phyloP scores from a whole-genome alignment of 2,329 filamentous ascomycete species.

The Clonostachys chloroleuca region DNA sequence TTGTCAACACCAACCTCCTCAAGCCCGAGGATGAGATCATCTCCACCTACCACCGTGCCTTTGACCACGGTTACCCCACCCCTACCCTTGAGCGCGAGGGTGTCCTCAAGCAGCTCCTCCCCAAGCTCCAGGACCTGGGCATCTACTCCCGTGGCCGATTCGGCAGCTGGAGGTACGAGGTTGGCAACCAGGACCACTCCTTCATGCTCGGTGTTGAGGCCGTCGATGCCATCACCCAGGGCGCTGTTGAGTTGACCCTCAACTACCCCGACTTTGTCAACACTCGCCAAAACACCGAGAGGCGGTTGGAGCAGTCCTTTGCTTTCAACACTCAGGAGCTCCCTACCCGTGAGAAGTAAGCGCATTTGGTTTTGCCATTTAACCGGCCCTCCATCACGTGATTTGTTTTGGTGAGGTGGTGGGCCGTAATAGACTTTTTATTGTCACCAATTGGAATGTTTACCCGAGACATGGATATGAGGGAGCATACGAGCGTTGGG shows the following conservation, averaged over 20 bases:
- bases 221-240: slow-evolving; percentile 84
- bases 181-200: slow-evolving; percentile 93
- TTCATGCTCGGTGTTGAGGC: slow-evolving; percentile 98
- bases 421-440: too few species aligned
- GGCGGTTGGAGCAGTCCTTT: slow-evolving; percentile 38
- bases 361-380: not conserved
- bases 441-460: too few species aligned
- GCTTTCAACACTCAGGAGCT: slow-evolving; percentile 24
- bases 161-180: slow-evolving; percentile 97
- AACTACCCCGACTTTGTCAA: slow-evolving; percentile 99
- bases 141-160: slow-evolving; percentile 97
- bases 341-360: slow-evolving; percentile 23
- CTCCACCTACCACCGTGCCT: slow-evolving; percentile 95
- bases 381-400: too few species aligned
- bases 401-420: too few species aligned
- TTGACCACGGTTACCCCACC: slow-evolving; percentile 97
- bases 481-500: too few species aligned
- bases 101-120: slow-evolving; percentile 86
- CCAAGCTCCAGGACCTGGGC: slow-evolving; percentile 83
- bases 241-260: slow-evolving; percentile 84
- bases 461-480: too few species aligned
- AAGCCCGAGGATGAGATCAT: slow-evolving; percentile 89
- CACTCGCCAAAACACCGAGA: slow-evolving; percentile 55
- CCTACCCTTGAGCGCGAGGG: slow-evolving; percentile 93
- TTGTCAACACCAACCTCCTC: slow-evolving; percentile 98